Evolutionary conservation across 2,329 filamentous ascomycete genomes (phyloP).

Genomic region (Beauveria brongniartii): DNA sequence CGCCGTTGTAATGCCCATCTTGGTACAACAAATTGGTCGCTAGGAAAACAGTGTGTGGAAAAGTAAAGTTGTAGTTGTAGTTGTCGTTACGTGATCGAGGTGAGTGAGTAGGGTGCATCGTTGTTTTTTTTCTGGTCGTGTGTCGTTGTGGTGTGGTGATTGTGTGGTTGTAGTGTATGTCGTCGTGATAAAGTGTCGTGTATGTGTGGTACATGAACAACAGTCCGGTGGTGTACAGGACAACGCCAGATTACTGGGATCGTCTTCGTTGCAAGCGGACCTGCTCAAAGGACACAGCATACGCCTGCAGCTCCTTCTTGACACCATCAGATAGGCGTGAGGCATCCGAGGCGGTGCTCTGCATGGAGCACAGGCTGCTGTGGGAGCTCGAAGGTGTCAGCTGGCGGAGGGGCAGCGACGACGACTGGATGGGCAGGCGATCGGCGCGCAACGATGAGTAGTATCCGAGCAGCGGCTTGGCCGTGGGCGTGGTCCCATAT

Average conservation of each 20-base stretch:
- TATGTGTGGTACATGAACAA: slow-evolving; percentile 13
- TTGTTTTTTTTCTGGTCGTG: neutral
- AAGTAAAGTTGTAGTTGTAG: neutral
- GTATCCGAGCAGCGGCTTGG: slow-evolving; percentile 21
- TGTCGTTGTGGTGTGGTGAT: slow-evolving; percentile 15
- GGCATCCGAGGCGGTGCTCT: slow-evolving; percentile 48
- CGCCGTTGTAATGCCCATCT: slow-evolving; percentile 12
- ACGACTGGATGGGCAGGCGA: slow-evolving; percentile 1
- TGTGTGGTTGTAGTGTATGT: slow-evolving; percentile 16
- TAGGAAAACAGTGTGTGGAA: slow-evolving; percentile 14
- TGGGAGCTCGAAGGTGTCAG: slow-evolving; percentile 71
- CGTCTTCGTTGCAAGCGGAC: slow-evolving; percentile 54
- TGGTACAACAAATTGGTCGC: slow-evolving; percentile 15
- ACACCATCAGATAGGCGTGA: slow-evolving; percentile 65
- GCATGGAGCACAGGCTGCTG: slow-evolving; percentile 74
- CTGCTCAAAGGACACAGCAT: slow-evolving; percentile 84
- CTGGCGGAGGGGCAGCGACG: slow-evolving; percentile 25
- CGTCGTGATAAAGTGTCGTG: slow-evolving; percentile 16
- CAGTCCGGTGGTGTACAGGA: slow-evolving; percentile 1
- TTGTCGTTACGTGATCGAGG: neutral
- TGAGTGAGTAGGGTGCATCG: neutral
- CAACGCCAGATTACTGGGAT: slow-evolving; percentile 36
- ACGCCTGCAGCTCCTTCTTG: slow-evolving; percentile 71
- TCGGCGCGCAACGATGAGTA: slow-evolving; percentile 22
- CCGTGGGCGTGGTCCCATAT: slow-evolving; percentile 43